Evolutionary conservation across 208 protist species (phyloP).

Genomic region (Leishmania guyanensis): DNA sequence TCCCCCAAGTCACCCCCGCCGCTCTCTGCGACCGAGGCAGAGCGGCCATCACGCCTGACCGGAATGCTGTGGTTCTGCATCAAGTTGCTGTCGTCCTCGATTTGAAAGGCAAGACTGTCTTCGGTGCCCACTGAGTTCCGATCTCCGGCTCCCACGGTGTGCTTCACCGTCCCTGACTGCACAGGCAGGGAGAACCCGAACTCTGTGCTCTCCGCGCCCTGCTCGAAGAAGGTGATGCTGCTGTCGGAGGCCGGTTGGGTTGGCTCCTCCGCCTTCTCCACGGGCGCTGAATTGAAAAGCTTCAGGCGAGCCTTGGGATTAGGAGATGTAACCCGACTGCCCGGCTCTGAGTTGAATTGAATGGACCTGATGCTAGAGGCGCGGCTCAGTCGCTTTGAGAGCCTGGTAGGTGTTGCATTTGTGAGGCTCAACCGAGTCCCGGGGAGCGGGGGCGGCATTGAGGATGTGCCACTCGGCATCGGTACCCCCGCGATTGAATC

Average conservation of each 20-base stretch:
- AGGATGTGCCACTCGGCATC: not conserved
- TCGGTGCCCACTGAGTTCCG: constrained; percentile 3
- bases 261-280: constrained; percentile 11
- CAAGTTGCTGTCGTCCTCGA: constrained; percentile 10
- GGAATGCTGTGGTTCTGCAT: not conserved
- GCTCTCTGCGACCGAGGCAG: not conserved
- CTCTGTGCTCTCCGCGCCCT: constrained; percentile 9
- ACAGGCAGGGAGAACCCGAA: not conserved
- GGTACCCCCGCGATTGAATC: constrained; percentile 10
- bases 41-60: not conserved
- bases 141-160: not conserved
- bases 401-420: not conserved
- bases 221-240: constrained; percentile 36
- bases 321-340: constrained; percentile 11
- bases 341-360: constrained; percentile 27
- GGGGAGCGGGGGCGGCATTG: not conserved
- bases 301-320: not conserved
- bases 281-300: not conserved
- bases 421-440: not conserved
- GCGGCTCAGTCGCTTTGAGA: not conserved
- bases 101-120: constrained; percentile 39
- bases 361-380: constrained; percentile 18
- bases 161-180: not conserved
- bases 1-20: constrained; percentile 11
- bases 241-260: constrained; percentile 19